A percentile compares a stretch with the other conserved stretches of the same genome.
Evolutionary conservation across 805 yeast genomes (phyloP).

Genomic region (Torulaspora maleeae): DNA sequence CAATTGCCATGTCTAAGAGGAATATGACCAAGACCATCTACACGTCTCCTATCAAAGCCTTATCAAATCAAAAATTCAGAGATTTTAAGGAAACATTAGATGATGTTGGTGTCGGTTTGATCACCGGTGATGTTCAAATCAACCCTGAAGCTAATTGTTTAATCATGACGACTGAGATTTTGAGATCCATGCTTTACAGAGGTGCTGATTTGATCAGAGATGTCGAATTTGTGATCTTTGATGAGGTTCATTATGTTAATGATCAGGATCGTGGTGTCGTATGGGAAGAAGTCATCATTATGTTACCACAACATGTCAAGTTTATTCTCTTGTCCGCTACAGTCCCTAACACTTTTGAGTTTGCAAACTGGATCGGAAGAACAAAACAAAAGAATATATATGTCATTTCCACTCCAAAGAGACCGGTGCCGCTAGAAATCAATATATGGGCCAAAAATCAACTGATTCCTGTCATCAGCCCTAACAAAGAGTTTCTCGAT

Average conservation of each 20-base stretch:
- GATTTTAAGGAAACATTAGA: slow-evolving; percentile 78
- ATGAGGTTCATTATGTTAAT: slow-evolving; percentile 96
- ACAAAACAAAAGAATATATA: slow-evolving; percentile 94
- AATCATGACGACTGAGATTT: slow-evolving; percentile 96
- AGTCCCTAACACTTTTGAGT: slow-evolving; percentile 96
- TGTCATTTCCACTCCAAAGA: slow-evolving; percentile 91
- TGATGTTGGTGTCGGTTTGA: slow-evolving; percentile 83
- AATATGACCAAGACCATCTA: slow-evolving; percentile 96
- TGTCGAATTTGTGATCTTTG: slow-evolving; percentile 95
- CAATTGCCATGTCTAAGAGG: slow-evolving; percentile 92
- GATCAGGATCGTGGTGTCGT: slow-evolving; percentile 97
- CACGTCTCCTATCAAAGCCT: slow-evolving; percentile 91
- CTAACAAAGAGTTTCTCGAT: slow-evolving; percentile 64
- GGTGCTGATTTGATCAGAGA: slow-evolving; percentile 96
- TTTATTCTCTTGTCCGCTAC: slow-evolving; percentile 91
- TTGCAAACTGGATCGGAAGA: slow-evolving; percentile 98
- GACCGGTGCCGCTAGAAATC: slow-evolving; percentile 94
- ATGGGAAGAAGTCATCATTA: slow-evolving; percentile 98
- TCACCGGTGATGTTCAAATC: slow-evolving; percentile 97
- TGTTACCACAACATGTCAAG: slow-evolving; percentile 95
- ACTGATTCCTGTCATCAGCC: slow-evolving; percentile 66
- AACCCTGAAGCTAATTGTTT: slow-evolving; percentile 94
- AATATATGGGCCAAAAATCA: slow-evolving; percentile 77
- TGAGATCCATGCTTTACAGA: slow-evolving; percentile 90
- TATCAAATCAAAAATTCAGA: slow-evolving; percentile 84